Evolutionary conservation across 768 basidiomycete species (phyloP).

Genomic region (Psilocybe tampanensis): DNA sequence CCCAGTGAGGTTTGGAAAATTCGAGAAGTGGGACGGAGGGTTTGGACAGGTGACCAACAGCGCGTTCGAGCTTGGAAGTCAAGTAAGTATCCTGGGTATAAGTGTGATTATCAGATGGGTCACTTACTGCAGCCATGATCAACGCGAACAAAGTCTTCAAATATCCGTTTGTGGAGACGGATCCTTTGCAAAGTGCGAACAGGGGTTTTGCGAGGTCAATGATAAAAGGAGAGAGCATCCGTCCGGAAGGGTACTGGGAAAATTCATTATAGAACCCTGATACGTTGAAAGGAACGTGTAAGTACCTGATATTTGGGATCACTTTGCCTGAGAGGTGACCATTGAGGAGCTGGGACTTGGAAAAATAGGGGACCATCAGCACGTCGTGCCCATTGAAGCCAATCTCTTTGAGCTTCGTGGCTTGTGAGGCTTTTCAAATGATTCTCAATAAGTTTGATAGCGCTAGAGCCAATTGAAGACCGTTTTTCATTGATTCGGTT

Average conservation of each 20-base stretch:
- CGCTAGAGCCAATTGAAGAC: slow-evolving; percentile 14
- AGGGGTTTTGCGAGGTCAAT: slow-evolving; percentile 11
- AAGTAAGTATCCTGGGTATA: background rate
- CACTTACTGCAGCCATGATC: slow-evolving; percentile 19
- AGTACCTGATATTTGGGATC: slow-evolving; percentile 15
- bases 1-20: slow-evolving; percentile 15
- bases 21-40: slow-evolving; percentile 4
- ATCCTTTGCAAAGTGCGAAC: slow-evolving; percentile 7
- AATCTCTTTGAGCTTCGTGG: slow-evolving; percentile 2
- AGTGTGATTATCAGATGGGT: background rate
- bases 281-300: background rate
- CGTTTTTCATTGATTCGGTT: slow-evolving; percentile 20
- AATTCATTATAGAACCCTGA: background rate
- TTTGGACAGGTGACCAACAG: slow-evolving; percentile 6
- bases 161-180: slow-evolving; percentile 11
- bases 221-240: slow-evolving; percentile 15
- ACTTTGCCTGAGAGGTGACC: slow-evolving; percentile 3
- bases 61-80: slow-evolving; percentile 18
- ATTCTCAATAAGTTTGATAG: slow-evolving; percentile 7
- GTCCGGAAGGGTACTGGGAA: slow-evolving; percentile 9
- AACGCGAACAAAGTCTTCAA: slow-evolving; percentile 17
- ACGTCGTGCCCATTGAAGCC: slow-evolving; percentile 16
- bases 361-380: slow-evolving; percentile 20
- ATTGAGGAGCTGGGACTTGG: slow-evolving; percentile 2
- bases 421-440: slow-evolving; percentile 1